Base-by-base conservation (phyloP, 2,329 filamentous ascomycete genomes). In the Colletotrichum sp. region DNA sequence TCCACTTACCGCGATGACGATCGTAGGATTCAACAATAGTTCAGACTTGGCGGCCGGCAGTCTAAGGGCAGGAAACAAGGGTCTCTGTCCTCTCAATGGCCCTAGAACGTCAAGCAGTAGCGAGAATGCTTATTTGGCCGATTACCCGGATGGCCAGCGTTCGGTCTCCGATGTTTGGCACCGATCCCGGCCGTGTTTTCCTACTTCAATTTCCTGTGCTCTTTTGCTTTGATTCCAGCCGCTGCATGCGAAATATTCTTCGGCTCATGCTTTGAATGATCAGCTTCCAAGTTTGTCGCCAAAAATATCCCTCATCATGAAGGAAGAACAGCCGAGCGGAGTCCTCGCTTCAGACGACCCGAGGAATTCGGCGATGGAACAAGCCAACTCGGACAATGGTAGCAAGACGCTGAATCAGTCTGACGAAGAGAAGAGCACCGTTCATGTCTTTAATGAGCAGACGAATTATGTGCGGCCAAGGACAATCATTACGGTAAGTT, bases 381-480 rank as follows among this genome's bases (percentile, higher is more conserved):
- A 72, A 34, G 69, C 64, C 59, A 59, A 66, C 7, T 75, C 77
- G 52, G 66, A 69, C 59, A 73, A 71, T n/a, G 65, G 56, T 3
- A n/a, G 61, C 28, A 73, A 71, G 48, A 72, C 61, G 9, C 76
- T 76, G 7, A 78, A 68, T 13, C 69, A 34, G 7, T 76, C 78
- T 1, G 77, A 81, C 7, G 76, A 75, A 18, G 70, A 65, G 5
- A 81, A 80, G 34, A 52, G 18, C 16, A 18, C 63, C 14, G 43
- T 48, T 12, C 81, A 83, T 62, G 80, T 83, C 26, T 90, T 90
- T 81, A 90, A 89, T 56, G 89, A 90, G 77, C 89, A 90, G 79
- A 90, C 89, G 18, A 89, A 90, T 76, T 90, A 90, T 83, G 88
- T 90, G 4, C 87, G 89, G 6, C 85, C 79, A 65, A 83, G 83